These are phyloP conservation scores for Leptographium lundbergii DNA, from an alignment of 2,329 filamentous ascomycete genomes.

Conservation along the genomic window DNA sequence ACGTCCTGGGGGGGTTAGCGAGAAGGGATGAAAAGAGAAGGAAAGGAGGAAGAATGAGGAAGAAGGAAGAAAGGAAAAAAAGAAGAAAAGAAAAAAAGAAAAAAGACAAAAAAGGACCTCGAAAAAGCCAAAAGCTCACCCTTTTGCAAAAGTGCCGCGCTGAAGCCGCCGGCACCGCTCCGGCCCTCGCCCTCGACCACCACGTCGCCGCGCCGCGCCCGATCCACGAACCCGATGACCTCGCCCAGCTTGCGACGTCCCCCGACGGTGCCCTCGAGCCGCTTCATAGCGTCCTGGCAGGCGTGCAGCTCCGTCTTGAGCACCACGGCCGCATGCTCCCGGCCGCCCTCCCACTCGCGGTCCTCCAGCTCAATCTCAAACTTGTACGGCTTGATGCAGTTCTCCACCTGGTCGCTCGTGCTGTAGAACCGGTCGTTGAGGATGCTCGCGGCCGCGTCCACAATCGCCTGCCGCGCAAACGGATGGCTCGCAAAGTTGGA, in stretches of 20 bases:
- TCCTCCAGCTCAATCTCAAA: conserved; percentile 94
- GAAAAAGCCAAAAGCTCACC: conserved; percentile 39
- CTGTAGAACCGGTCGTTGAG: conserved; percentile 92
- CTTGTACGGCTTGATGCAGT: conserved; percentile 98
- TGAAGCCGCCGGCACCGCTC: conserved; percentile 88
- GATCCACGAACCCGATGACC: conserved; percentile 84
- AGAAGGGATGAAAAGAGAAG: neutral
- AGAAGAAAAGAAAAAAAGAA: conserved; percentile 5
- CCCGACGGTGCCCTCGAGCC: conserved; percentile 65
- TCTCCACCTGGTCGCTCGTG: conserved; percentile 95
- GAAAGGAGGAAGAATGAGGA: neutral
- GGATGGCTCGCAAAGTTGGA: conserved; percentile 86
- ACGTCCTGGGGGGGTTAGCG: conserved; percentile 46
- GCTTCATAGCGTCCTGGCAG: conserved; percentile 66
- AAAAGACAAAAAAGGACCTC: conserved; percentile 6
- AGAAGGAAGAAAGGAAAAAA: neutral
- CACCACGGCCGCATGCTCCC: conserved; percentile 68
- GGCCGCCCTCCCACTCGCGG: conserved; percentile 72
- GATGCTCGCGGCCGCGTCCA: conserved; percentile 78
- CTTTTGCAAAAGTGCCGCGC: conserved; percentile 67
- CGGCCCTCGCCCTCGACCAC: conserved; percentile 70
- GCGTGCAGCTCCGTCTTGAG: conserved; percentile 81
- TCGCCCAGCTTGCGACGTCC: conserved; percentile 77
- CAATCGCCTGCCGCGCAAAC: conserved; percentile 85
- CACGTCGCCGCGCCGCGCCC: conserved; percentile 74